These are phyloP conservation scores for Strigomonas culicis DNA, from an alignment of 208 protist genomes.

Conservation along the genomic window DNA sequence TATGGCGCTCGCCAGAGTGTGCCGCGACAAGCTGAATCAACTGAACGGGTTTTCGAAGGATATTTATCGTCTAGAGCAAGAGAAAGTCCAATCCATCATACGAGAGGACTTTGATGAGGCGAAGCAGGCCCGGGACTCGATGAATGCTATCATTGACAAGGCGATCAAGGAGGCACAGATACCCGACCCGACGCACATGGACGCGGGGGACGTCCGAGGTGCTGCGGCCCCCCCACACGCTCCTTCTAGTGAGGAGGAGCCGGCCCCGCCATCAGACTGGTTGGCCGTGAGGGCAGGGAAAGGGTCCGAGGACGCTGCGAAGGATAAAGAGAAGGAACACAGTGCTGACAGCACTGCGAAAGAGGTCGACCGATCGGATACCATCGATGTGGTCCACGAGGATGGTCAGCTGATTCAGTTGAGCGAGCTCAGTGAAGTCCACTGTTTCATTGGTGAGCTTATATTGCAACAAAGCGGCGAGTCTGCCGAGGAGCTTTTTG, in stretches of 20 bases:
- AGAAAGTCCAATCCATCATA: conserved; percentile 89
- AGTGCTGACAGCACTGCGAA: neutral
- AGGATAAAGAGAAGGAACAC: conserved; percentile 4
- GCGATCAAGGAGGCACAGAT: conserved; percentile 46
- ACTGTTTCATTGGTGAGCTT: conserved; percentile 7
- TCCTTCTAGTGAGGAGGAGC: conserved; percentile 3
- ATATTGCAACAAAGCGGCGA: conserved; percentile 17
- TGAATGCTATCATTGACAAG: conserved; percentile 62
- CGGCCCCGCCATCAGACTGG: neutral
- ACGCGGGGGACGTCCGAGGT: neutral
- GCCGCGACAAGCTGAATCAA: conserved; percentile 64
- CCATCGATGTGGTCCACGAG: conserved; percentile 3
- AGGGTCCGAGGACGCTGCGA: conserved; percentile 5
- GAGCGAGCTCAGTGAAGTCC: neutral
- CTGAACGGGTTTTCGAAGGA: conserved; percentile 54
- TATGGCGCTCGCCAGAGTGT: conserved; percentile 54
- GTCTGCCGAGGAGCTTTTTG: neutral
- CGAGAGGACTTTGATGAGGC: conserved; percentile 87
- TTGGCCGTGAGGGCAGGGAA: neutral
- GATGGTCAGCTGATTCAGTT: neutral
- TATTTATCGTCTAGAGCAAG: conserved; percentile 83
- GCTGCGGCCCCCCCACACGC: neutral
- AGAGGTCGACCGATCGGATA: neutral
- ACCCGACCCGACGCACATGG: conserved; percentile 16
- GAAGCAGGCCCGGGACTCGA: conserved; percentile 56